phyloP scores from a whole-genome alignment of 2,329 filamentous ascomycete species.

The Cladosporium sp. region DNA sequence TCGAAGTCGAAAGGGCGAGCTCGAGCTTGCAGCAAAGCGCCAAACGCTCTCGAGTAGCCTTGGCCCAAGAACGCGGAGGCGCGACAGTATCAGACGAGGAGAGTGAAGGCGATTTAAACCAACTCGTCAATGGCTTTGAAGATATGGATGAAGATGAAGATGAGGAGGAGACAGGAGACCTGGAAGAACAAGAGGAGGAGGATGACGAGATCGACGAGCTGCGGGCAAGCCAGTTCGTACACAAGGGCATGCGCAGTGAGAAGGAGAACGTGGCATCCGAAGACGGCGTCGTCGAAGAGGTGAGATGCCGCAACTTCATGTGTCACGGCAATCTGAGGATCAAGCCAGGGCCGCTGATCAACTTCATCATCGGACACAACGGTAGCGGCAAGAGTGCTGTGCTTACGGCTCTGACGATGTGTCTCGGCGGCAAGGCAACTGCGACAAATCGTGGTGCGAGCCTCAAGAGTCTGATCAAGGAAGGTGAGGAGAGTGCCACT shows the following conservation, averaged over 20 bases:
- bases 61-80: constrained; percentile 26
- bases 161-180: constrained; percentile 8
- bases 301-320: constrained; percentile 93
- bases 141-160: constrained; percentile 13
- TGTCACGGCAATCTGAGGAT: constrained; percentile 81
- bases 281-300: constrained; percentile 81
- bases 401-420: constrained; percentile 86
- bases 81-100: constrained; percentile 29
- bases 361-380: constrained; percentile 97
- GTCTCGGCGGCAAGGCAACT: constrained; percentile 90
- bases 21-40: constrained; percentile 26
- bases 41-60: constrained; percentile 27
- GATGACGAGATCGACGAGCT: constrained; percentile 26
- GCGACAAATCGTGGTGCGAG: constrained; percentile 89
- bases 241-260: constrained; percentile 23
- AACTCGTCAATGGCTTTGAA: constrained; percentile 11
- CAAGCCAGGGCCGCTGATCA: constrained; percentile 87
- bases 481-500: constrained; percentile 69
- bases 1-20: constrained; percentile 25
- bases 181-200: constrained; percentile 22
- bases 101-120: constrained; percentile 17
- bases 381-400: constrained; percentile 97
- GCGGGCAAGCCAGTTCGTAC: constrained; percentile 28
- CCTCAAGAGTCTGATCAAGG: constrained; percentile 86
- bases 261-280: constrained; percentile 70